phyloP scores from a whole-genome alignment of 2,329 filamentous ascomycete species.

The Tothia fuscella region DNA sequence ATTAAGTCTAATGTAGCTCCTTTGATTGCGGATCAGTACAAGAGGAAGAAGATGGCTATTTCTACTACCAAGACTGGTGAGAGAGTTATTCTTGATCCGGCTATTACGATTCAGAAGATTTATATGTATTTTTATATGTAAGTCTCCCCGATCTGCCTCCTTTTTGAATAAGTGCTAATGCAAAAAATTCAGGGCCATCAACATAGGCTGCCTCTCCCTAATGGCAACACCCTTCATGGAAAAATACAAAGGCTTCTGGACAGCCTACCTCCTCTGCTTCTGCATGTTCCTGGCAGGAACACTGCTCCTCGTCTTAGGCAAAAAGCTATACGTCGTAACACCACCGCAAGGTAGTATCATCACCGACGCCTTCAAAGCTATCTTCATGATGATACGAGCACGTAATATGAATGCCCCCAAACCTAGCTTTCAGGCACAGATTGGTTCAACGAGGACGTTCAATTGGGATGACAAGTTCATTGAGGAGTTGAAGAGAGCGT shows the following conservation, averaged over 20 bases:
- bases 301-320: neutral
- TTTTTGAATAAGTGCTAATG: no score
- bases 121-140: conserved; percentile 28
- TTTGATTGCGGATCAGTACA: conserved; percentile 33
- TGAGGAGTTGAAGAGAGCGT: conserved; percentile 23
- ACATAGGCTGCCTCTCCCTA: conserved; percentile 23
- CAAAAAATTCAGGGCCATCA: conserved; percentile 14
- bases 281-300: neutral
- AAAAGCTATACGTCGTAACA: neutral
- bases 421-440: conserved; percentile 14
- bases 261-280: conserved; percentile 24
- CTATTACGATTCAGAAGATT: conserved; percentile 28
- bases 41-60: conserved; percentile 29
- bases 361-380: no score
- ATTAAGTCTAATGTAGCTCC: conserved; percentile 32
- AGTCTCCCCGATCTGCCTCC: no score
- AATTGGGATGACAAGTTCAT: conserved; percentile 25
- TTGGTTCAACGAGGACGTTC: conserved; percentile 1
- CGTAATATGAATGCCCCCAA: conserved; percentile 22
- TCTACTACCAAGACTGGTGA: conserved; percentile 33
- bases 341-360: no score
- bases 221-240: conserved; percentile 31
- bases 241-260: conserved; percentile 30
- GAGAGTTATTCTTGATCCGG: conserved; percentile 36
- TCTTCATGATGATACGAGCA: no score